A percentile compares a stretch with the other conserved stretches of the same genome.
Evolutionary conservation across 2,329 filamentous ascomycete genomes (phyloP).

Genomic region (Coniochaeta sp.): DNA sequence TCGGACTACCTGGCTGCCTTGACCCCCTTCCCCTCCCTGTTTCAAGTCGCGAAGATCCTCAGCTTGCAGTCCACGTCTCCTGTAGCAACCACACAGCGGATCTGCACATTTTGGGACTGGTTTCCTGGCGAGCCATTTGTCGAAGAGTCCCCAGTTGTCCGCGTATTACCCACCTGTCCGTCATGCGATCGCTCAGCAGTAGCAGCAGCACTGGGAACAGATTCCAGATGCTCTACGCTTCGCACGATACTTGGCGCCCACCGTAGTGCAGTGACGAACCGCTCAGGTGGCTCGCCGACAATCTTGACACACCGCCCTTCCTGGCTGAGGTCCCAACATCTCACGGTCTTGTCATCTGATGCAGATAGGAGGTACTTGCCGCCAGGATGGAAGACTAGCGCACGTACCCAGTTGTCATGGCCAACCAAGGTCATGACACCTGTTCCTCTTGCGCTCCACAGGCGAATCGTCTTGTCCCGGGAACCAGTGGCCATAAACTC

Average conservation of each 20-base stretch:
- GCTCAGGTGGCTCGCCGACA: slow-evolving; percentile 69
- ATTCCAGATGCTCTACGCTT: neutral
- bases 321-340: slow-evolving; percentile 90
- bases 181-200: neutral
- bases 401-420: slow-evolving; percentile 92
- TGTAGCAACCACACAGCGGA: slow-evolving; percentile 80
- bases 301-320: slow-evolving; percentile 86
- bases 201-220: neutral
- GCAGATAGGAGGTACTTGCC: slow-evolving; percentile 85
- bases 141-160: neutral
- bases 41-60: slow-evolving; percentile 63
- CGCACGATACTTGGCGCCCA: slow-evolving; percentile 71
- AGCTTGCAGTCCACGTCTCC: slow-evolving; percentile 78
- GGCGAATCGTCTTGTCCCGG: slow-evolving; percentile 81
- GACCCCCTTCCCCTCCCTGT: too few relatives aligned
- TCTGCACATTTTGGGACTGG: slow-evolving; percentile 46
- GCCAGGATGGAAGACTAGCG: slow-evolving; percentile 80
- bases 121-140: neutral
- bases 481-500: slow-evolving; percentile 88
- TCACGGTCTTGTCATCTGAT: slow-evolving; percentile 82
- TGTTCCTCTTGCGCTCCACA: slow-evolving; percentile 83
- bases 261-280: slow-evolving; percentile 78
- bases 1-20: neutral
- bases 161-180: neutral
- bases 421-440: slow-evolving; percentile 78